These are phyloP conservation scores for Solanum neorickii DNA, from an alignment of 257 asterid species.

Conservation along the genomic window DNA sequence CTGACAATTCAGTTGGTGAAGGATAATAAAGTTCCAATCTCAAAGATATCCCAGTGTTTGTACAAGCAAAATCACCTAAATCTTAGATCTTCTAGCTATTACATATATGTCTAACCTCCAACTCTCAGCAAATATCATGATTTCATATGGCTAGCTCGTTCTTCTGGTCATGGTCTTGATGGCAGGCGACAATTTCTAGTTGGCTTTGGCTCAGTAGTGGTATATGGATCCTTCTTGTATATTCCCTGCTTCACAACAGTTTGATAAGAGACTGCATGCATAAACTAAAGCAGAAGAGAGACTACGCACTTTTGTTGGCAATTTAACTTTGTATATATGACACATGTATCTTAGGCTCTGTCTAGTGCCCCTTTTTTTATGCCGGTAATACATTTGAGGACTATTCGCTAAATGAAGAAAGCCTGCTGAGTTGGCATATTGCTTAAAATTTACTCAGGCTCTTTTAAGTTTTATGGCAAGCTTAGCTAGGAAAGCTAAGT, in stretches of 20 bases:
- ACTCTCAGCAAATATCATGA: conserved; percentile 4
- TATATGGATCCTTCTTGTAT: conserved; percentile 20
- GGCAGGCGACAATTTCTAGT: neutral
- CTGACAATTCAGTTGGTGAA: neutral
- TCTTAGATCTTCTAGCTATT: neutral
- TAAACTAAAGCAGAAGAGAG: neutral
- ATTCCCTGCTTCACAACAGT: conserved; percentile 15
- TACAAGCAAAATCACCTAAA: conserved; percentile 4
- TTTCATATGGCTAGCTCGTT: conserved; percentile 3
- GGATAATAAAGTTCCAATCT: neutral
- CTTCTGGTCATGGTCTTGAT: conserved; percentile 12
- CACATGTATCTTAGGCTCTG: conserved; percentile 19
- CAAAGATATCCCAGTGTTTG: neutral
- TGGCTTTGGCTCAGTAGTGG: conserved; percentile 15
- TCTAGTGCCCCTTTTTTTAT: conserved; percentile 43
- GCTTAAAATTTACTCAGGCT: neutral
- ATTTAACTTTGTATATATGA: conserved; percentile 31
- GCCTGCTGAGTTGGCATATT: neutral
- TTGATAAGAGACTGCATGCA: conserved; percentile 10
- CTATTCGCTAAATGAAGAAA: neutral
- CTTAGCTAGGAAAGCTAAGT: neutral
- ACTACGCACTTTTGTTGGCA: conserved; percentile 21
- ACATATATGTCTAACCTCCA: conserved; percentile 11
- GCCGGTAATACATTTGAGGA: conserved; percentile 25
- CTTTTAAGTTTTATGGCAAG: conserved; percentile 8